These are phyloP conservation scores for Phytopythium aichiense DNA, from an alignment of 352 stramenopile genomes.

Conservation along the genomic window DNA sequence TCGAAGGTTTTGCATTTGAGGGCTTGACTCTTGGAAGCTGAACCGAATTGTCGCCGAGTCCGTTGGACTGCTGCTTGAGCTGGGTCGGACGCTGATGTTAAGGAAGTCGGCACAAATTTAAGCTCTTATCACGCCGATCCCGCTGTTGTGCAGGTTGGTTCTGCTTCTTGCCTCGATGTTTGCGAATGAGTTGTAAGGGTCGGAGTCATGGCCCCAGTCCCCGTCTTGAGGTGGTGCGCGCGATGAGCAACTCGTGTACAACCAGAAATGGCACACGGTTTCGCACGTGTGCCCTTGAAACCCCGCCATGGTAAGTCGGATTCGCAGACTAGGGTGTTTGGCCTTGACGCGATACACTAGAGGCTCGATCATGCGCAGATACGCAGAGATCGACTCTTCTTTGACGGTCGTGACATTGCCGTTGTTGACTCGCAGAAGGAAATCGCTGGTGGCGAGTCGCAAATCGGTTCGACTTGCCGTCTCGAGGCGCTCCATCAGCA, in stretches of 20 bases:
- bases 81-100: no score
- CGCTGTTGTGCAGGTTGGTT: no score
- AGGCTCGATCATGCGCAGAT: not conserved
- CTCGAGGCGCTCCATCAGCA: not conserved
- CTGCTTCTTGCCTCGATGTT: not conserved
- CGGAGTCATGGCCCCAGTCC: not conserved
- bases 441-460: not conserved
- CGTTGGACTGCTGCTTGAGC: no score
- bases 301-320: not conserved
- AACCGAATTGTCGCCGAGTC: no score
- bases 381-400: no score
- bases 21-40: no score
- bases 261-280: not conserved
- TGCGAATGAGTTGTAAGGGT: not conserved
- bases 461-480: not conserved
- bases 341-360: not conserved
- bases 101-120: no score
- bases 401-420: no score
- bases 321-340: not conserved
- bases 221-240: not conserved
- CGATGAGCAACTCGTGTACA: not conserved
- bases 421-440: not conserved
- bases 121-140: no score
- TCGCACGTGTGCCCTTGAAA: no score
- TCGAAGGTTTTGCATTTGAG: no score